Evolutionary conservation across 2,329 filamentous ascomycete species (phyloP), one percentile per base, ranked within the genome.

Genomic region (Lizonia empirigonia): DNA sequence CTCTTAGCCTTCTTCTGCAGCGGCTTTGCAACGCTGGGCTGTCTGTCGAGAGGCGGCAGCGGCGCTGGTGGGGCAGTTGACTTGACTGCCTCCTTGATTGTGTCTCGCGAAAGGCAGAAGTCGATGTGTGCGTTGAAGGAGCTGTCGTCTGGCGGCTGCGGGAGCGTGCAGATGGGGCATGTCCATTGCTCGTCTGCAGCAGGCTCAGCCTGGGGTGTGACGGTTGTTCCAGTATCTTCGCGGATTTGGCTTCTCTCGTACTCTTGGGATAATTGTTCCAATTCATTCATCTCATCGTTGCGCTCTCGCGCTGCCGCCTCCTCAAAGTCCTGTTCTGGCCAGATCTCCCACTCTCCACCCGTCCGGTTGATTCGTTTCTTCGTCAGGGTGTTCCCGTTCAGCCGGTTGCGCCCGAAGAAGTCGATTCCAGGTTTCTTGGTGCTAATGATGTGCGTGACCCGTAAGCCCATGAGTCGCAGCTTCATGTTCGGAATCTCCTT

Each of bases 61-160:
- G 68, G 67, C 2, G 61, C 30, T 7, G 55, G 26, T 4, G 65
- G 59, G 2, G 62, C 55, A 5, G 68, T 71, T 2, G 60, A 80
- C 50, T 90, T 86, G 1, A 94, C 86, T 0, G 85, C 88, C 64
- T 97, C 90, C 36, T 87, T 87, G 63, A 99, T 97, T 0, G 91
- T 90, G 65, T 89, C 85, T 47, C 87, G 82, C 0, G 92, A 97
- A 1, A 99, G 81, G 70, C 94, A 99, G 7, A 89, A 82, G 70
- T 99, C 94, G 42, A 99, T 91, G 67, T 99, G 94, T 49, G 88
- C 84, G 61, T 99, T 99, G 74, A 97, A 96, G 0, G 76, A 77
- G 36, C 80, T 81, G 69, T 97, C 91, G 40, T 93, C 82, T 0
- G 91, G 83, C 0, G 78, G 66, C 65, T 97, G 92, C 0, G 90